Base-by-base conservation (phyloP, 106 monocot genomes). In the Xerophyta viscosa region DNA sequence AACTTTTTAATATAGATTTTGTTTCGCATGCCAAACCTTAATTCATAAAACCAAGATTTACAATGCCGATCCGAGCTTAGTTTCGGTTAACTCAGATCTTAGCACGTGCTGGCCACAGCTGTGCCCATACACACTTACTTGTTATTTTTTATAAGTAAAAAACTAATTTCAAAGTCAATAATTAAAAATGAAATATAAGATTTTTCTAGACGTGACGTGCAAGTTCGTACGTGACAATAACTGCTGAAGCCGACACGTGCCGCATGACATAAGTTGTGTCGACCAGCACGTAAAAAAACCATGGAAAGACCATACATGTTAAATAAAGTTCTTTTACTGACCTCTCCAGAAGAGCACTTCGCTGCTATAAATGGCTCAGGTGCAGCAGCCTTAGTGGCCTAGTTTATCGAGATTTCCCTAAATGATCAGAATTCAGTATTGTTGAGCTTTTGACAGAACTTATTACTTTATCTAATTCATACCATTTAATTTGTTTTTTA, bases 341-440 rank as follows among this genome's bases (percentile, higher is more conserved):
- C 72, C 72, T 72, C 60, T 14, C 80, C 77, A 39, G 73, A 80
- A 20, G 87, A 87, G 39, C 83, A 77, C 39, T 83, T 80, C 26
- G 89, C 81, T 31, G 98, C 90, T 0, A 77, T 60, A 67, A 98
- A 90, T 27, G 63, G 80, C 48, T 80, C 73, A 8, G 86, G 72
- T 39, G 56, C 65, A 48, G 74, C 36, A 21, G 30, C 46, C 48
- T 67, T 77, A n/a, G 60, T 10, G 15, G 59, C 66, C 37, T 67
- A 72, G 29, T 84, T 66, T 24, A 84, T 52, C 8, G 65, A 61
- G 52, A 94, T 64, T 36, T 88, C 84, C 88, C 84, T 17, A 43
- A 6, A 20, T 39, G 3, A 39, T 12, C 10, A 39, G 3, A 39
- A 15, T 39, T 12, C 6, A 7, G 10, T 1, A 39, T 2, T 39